Evolutionary conservation across 306 rosid genomes (phyloP).

Genomic region (Trichosanthes cucumerina): DNA sequence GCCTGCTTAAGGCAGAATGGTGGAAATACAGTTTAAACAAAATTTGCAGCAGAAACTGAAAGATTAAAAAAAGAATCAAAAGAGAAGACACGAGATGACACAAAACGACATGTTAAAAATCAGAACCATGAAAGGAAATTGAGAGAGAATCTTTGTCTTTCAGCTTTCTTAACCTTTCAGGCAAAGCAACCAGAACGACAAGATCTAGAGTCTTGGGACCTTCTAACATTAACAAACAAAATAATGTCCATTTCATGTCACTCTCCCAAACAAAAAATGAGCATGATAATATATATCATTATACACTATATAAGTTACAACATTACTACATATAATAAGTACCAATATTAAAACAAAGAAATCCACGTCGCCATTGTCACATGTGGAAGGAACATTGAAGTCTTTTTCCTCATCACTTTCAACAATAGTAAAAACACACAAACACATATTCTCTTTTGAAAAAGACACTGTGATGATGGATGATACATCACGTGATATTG

Average conservation of each 20-base stretch:
- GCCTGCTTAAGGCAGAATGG: background rate
- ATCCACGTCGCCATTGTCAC: background rate
- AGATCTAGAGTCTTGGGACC: background rate
- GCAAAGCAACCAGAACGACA: background rate
- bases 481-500: slow-evolving; percentile 75
- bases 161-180: background rate
- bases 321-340: background rate
- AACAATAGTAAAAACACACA: background rate
- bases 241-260: background rate
- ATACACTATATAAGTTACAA: background rate
- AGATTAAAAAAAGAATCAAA: background rate
- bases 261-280: background rate
- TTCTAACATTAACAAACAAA: background rate
- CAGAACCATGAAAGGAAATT: background rate
- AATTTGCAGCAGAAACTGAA: background rate
- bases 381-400: background rate
- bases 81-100: background rate
- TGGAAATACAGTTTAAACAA: background rate
- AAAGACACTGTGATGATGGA: background rate
- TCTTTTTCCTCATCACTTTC: background rate
- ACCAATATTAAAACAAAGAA: background rate
- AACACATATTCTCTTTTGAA: background rate
- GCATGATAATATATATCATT: background rate
- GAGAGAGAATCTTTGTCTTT: background rate
- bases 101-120: background rate